Conservation (phyloP, 1,284 basidiomycete species). For the Pascua guehoae region DNA sequence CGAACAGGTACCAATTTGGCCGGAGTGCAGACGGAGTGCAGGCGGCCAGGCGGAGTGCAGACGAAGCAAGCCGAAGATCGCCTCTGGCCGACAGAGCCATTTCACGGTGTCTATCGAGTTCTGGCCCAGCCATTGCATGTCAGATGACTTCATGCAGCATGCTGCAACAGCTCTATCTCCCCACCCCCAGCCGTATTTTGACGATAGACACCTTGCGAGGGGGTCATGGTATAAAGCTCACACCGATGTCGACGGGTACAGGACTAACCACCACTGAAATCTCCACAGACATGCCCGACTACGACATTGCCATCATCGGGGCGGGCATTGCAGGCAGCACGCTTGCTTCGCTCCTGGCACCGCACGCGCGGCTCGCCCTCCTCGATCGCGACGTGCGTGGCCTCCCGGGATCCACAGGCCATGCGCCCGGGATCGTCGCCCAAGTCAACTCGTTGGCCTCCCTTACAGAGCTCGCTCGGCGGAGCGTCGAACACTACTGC, state of each 20-base stretch:
- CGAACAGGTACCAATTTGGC: too few relatives aligned
- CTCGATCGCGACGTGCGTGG: conserved; percentile 43
- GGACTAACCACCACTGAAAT: too few relatives aligned
- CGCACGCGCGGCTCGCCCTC: conserved; percentile 51
- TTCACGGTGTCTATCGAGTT: too few relatives aligned
- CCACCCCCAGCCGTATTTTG: too few relatives aligned
- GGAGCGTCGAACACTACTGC: conserved; percentile 21
- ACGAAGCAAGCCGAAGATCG: too few relatives aligned
- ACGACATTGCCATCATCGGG: conserved; percentile 30
- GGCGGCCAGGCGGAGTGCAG: too few relatives aligned
- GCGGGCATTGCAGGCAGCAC: conserved; percentile 33
- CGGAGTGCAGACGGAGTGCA: too few relatives aligned
- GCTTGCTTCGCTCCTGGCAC: conserved; percentile 46
- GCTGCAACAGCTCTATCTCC: too few relatives aligned
- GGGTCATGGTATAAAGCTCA: conserved; percentile 25
- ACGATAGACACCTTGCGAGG: too few relatives aligned
- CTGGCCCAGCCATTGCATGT: too few relatives aligned
- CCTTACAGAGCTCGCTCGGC: conserved; percentile 26
- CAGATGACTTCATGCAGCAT: too few relatives aligned
- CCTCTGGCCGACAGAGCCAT: too few relatives aligned
- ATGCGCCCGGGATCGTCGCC: conserved; percentile 31
- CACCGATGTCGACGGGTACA: conserved; percentile 2
- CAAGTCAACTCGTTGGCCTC: conserved; percentile 22
- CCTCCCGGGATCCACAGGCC: conserved; percentile 29
- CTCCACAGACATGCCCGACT: neutral